phyloP scores from a whole-genome alignment of 1,284 basidiomycete species.

The Hymenochaete sp. region DNA sequence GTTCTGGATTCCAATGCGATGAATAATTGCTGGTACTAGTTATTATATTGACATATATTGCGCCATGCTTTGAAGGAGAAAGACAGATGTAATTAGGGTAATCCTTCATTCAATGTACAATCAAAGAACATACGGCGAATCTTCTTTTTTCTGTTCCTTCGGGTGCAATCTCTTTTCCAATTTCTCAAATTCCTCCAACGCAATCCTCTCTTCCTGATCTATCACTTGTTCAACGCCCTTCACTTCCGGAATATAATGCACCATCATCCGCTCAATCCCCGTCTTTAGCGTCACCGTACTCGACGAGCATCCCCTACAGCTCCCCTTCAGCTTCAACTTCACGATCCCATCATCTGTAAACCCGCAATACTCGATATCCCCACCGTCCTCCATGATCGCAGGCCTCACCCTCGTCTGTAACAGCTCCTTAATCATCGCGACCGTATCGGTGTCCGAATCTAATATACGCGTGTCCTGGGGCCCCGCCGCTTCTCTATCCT shows the following conservation, averaged over 20 bases:
- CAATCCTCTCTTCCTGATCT: constrained; percentile 85
- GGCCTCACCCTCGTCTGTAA: constrained; percentile 92
- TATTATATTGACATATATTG: constrained; percentile 79
- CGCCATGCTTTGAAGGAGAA: constrained; percentile 62
- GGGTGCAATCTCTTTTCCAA: constrained; percentile 70
- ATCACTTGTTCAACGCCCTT: constrained; percentile 95
- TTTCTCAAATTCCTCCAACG: constrained; percentile 86
- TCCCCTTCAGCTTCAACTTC: constrained; percentile 87
- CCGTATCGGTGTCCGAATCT: constrained; percentile 93
- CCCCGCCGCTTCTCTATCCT: constrained; percentile 69
- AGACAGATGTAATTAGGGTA: constrained; percentile 12
- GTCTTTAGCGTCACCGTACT: constrained; percentile 92
- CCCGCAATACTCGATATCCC: constrained; percentile 79
- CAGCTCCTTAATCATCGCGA: constrained; percentile 98
- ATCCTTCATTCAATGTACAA: no score
- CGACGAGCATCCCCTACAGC: constrained; percentile 89
- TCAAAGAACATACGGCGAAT: constrained; percentile 33
- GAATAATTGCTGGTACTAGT: no score
- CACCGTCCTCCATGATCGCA: constrained; percentile 94
- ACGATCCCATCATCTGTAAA: constrained; percentile 59
- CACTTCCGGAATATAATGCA: constrained; percentile 98
- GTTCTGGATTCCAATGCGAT: no score
- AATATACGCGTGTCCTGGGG: constrained; percentile 94
- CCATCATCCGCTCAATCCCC: constrained; percentile 96
- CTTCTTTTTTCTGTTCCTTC: constrained; percentile 33